A percentile compares a stretch with the other conserved stretches of the same genome.
These are phyloP conservation scores for Cucurbita maxima DNA, from an alignment of 306 rosid species.

Conservation along the genomic window DNA sequence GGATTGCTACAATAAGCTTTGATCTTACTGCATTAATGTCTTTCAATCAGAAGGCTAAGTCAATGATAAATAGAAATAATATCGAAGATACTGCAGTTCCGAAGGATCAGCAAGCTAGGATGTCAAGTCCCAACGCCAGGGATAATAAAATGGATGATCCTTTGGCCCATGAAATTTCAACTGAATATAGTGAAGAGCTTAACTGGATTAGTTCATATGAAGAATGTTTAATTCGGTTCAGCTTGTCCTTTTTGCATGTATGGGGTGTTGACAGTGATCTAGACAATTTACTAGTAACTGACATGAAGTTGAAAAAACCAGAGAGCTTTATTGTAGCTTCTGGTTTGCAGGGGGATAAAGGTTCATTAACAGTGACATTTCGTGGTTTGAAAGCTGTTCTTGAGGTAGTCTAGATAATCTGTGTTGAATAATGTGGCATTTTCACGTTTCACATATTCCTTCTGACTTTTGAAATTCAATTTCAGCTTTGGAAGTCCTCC, in stretches of 20 bases:
- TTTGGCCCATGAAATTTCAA: slow-evolving; percentile 12
- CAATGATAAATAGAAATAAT: slow-evolving; percentile 16
- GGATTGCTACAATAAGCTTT: slow-evolving; percentile 63
- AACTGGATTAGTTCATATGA: slow-evolving; percentile 48
- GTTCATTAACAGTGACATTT: slow-evolving; percentile 79
- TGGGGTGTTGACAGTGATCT: slow-evolving; percentile 72
- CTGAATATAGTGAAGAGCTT: slow-evolving; percentile 27
- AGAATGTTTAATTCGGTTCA: slow-evolving; percentile 63
- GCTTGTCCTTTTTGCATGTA: slow-evolving; percentile 75
- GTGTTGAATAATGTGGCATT: slow-evolving; percentile 18
- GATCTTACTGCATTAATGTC: slow-evolving; percentile 62
- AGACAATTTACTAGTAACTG: slow-evolving; percentile 61
- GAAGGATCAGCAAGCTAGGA: slow-evolving; percentile 42
- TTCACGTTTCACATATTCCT: slow-evolving; percentile 17
- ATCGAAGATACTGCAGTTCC: slow-evolving; percentile 21
- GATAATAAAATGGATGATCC: slow-evolving; percentile 14
- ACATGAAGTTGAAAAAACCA: slow-evolving; percentile 76
- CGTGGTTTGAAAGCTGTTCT: slow-evolving; percentile 58
- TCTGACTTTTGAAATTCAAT: slow-evolving; percentile 37
- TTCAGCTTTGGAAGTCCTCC: slow-evolving; percentile 96
- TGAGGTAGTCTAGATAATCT: slow-evolving; percentile 46
- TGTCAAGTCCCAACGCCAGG: slow-evolving; percentile 26
- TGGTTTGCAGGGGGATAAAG: slow-evolving; percentile 89
- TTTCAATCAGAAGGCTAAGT: slow-evolving; percentile 34
- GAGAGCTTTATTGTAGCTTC: slow-evolving; percentile 57